A percentile compares a stretch with the other conserved stretches of the same genome.
Conservation (phyloP, 2,329 filamentous ascomycete genomes). For the Alternaria postmessia region DNA sequence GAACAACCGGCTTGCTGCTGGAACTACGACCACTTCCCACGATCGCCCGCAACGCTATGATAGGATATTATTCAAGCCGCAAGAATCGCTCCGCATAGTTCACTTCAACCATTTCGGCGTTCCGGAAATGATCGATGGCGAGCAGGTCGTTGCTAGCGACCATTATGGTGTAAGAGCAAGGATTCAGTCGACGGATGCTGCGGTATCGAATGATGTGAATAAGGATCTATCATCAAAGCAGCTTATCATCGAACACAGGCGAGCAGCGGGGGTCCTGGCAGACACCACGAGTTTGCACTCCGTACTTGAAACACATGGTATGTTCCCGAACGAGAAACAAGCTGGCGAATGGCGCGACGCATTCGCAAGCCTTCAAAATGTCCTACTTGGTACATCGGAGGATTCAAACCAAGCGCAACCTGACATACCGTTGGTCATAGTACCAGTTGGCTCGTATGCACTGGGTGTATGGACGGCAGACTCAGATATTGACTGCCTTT, state of each 20-base stretch:
- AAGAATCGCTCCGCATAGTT: slow-evolving; percentile 51
- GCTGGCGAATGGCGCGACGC: slow-evolving; percentile 53
- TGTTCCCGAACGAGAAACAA: slow-evolving; percentile 61
- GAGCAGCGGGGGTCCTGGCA: slow-evolving; percentile 15
- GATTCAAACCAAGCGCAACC: slow-evolving; percentile 14
- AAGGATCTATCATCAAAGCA: slow-evolving; percentile 10
- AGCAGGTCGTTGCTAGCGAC: slow-evolving; percentile 45
- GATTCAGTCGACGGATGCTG: slow-evolving; percentile 41
- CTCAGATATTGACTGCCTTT: slow-evolving; percentile 73
- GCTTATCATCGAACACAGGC: slow-evolving; percentile 22
- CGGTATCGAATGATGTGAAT: not conserved
- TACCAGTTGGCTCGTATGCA: slow-evolving; percentile 72
- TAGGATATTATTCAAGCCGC: slow-evolving; percentile 64
- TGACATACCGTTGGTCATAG: slow-evolving; percentile 58
- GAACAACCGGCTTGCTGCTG: slow-evolving; percentile 64
- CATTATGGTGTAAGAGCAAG: slow-evolving; percentile 64
- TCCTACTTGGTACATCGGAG: slow-evolving; percentile 48
- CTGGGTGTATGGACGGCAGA: slow-evolving; percentile 67
- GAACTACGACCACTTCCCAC: slow-evolving; percentile 63
- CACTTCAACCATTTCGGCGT: slow-evolving; percentile 68
- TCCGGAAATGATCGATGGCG: slow-evolving; percentile 34
- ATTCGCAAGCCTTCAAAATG: slow-evolving; percentile 57
- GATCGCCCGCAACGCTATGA: slow-evolving; percentile 72
- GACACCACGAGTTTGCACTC: slow-evolving; percentile 21
- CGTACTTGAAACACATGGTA: slow-evolving; percentile 26